phyloP scores from a whole-genome alignment of 2,329 filamentous ascomycete genomes.

The Clarireedia homoeocarpa region DNA sequence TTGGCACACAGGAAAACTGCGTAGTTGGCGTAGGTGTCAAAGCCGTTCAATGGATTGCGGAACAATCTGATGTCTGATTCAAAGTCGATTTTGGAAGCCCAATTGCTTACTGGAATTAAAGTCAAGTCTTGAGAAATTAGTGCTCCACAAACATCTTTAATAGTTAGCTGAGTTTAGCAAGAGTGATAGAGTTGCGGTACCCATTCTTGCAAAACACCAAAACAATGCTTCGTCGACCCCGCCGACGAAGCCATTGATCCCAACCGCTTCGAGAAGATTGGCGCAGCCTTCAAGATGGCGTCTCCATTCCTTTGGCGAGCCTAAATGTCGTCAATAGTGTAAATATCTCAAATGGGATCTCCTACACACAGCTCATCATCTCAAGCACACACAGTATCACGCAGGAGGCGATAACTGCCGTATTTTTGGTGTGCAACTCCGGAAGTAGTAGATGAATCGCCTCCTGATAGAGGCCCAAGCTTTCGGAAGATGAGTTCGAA shows the following conservation, averaged over 20 bases:
- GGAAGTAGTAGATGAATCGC: conserved; percentile 43
- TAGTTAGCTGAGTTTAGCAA: background rate
- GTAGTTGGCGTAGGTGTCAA: conserved; percentile 44
- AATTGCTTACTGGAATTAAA: conserved; percentile 39
- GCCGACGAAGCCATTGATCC: conserved; percentile 43
- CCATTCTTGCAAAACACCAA: conserved; percentile 47
- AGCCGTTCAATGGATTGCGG: conserved; percentile 26
- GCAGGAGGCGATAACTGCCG: conserved; percentile 43
- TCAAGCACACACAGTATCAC: conserved; percentile 47
- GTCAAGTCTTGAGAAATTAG: conserved; percentile 44
- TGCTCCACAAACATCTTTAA: conserved; percentile 41
- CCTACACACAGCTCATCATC: conserved; percentile 38
- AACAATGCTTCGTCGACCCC: conserved; percentile 44
- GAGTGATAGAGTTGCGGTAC: conserved; percentile 23
- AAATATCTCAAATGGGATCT: background rate
- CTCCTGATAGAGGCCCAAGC: conserved; percentile 42
- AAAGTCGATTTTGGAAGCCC: conserved; percentile 32
- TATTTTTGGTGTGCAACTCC: conserved; percentile 38
- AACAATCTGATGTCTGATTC: conserved; percentile 29
- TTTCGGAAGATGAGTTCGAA: conserved; percentile 32
- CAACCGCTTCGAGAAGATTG: conserved; percentile 40
- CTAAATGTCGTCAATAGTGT: background rate
- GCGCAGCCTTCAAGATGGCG: conserved; percentile 46
- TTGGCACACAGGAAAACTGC: conserved; percentile 41
- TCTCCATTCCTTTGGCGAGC: conserved; percentile 38